Evolutionary conservation across 2,329 filamentous ascomycete genomes (phyloP), one percentile per base, ranked within the genome.

Genomic region (Ophiostoma quercus): DNA sequence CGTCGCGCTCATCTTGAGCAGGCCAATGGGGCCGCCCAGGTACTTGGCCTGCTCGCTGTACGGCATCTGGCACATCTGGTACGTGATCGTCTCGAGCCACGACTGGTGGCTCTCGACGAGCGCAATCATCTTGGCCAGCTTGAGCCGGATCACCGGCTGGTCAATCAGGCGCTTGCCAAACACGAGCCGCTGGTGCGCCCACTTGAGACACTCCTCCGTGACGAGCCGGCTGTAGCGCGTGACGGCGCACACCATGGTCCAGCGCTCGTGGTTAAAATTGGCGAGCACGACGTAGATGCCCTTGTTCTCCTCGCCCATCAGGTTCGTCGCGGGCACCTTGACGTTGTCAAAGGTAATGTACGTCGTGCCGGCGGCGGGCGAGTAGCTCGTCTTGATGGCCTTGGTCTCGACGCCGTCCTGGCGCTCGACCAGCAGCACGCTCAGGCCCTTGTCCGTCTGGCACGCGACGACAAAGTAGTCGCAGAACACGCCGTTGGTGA

Each of bases 201-300:
- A 97, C 78, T 95, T 95, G 73, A 96, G 81, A 75, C 88, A 94
- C 77, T 96, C 92, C 78, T 96, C 92, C 14, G 92, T 88, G 16
- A 94, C 85, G 1, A 85, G 84, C 72, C 91, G 85, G 69, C 84
- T 87, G 79, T 85, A 83, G 67, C 90, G 88, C 71, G 89, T 84
- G 3, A 88, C 87, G 67, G 81, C 87, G 74, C 87, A 88, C 70
- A 83, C 82, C 90, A 94, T 92, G 80, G 85, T 89, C 84, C 90
- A 92, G 41, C 91, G 85, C 81, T 93, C 91, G 80, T 95, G 91
- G 83, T 95, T 95, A 82, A 96, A 96, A 81, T 96, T 96, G 80
- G 86, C 88, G 77, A 95, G 82, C 76, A 96, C 92, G 39, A 95
- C 91, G 72, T 89, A 85, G 76, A 96, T 94, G 7, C 92, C 92